These are phyloP conservation scores for Didymella exigua DNA, from an alignment of 2,329 filamentous ascomycete genomes.

Conservation along the genomic window DNA sequence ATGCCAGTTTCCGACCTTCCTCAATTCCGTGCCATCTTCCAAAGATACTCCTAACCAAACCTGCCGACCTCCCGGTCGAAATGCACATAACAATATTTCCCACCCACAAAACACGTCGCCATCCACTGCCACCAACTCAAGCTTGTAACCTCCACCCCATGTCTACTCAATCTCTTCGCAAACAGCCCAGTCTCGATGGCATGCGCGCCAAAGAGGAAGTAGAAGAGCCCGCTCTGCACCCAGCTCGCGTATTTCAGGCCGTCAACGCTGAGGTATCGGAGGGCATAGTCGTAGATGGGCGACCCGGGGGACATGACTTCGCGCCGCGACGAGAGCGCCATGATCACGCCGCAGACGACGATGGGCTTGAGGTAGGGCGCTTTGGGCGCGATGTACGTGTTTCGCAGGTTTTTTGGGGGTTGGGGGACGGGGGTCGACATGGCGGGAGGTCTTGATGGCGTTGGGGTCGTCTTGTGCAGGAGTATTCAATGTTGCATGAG, in stretches of 20 bases:
- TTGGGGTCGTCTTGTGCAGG: neutral
- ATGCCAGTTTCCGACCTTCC: neutral
- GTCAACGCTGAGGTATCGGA: slow-evolving; percentile 13
- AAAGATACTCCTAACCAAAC: neutral
- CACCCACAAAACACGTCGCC: slow-evolving; percentile 32
- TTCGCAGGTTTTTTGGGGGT: slow-evolving; percentile 21
- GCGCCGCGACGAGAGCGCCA: slow-evolving; percentile 27
- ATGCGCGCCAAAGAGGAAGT: slow-evolving; percentile 32
- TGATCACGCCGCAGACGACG: slow-evolving; percentile 30
- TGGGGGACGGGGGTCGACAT: slow-evolving; percentile 1
- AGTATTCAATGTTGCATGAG: neutral
- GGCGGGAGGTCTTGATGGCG: neutral
- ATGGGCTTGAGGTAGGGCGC: slow-evolving; percentile 26
- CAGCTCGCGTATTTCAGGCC: slow-evolving; percentile 24
- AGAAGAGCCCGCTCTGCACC: slow-evolving; percentile 31
- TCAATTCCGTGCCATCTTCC: neutral
- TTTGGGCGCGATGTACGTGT: slow-evolving; percentile 26
- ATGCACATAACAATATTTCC: slow-evolving; percentile 30
- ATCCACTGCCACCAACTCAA: slow-evolving; percentile 33
- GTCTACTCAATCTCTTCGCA: slow-evolving; percentile 19
- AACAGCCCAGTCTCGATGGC: slow-evolving; percentile 30
- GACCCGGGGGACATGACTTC: slow-evolving; percentile 29
- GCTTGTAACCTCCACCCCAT: slow-evolving; percentile 25
- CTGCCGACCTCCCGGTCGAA: slow-evolving; percentile 27
- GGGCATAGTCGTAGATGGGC: slow-evolving; percentile 22